These are phyloP conservation scores for Diatrype stigma DNA, from an alignment of 2,329 filamentous ascomycete species.

Conservation along the genomic window DNA sequence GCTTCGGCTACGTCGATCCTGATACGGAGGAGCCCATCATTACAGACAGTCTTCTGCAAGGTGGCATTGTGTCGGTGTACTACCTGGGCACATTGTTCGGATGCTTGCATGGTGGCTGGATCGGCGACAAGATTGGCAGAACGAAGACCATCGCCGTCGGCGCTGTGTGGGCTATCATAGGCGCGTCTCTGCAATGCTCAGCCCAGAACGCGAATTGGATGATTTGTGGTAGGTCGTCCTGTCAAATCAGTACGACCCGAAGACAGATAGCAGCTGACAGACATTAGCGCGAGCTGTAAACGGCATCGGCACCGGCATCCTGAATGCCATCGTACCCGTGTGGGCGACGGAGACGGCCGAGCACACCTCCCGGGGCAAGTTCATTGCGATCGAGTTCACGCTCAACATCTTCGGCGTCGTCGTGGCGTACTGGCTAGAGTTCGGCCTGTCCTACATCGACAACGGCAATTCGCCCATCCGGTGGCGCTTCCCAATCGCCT, in stretches of 20 bases:
- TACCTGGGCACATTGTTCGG: conserved; percentile 61
- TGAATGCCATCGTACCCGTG: conserved; percentile 67
- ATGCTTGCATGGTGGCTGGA: conserved; percentile 57
- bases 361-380: conserved; percentile 63
- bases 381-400: conserved; percentile 69
- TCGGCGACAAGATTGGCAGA: conserved; percentile 59
- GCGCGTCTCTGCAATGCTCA: conserved; percentile 60
- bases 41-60: conserved; percentile 56
- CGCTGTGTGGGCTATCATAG: conserved; percentile 53
- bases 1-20: conserved; percentile 55
- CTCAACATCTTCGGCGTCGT: conserved; percentile 69
- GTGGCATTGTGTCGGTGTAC: conserved; percentile 54
- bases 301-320: conserved; percentile 63
- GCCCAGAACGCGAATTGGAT: conserved; percentile 66
- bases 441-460: conserved; percentile 58
- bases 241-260: neutral
- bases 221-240: conserved; percentile 52
- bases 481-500: conserved; percentile 67
- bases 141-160: conserved; percentile 61
- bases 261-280: conserved; percentile 1
- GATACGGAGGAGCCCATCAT: conserved; percentile 46
- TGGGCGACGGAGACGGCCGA: conserved; percentile 69
- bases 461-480: conserved; percentile 53
- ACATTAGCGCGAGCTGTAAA: conserved; percentile 52
- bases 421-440: conserved; percentile 58